Evolutionary conservation across 78 protist genomes (phyloP).

Genomic region (Dictyostelium firmibasis): DNA sequence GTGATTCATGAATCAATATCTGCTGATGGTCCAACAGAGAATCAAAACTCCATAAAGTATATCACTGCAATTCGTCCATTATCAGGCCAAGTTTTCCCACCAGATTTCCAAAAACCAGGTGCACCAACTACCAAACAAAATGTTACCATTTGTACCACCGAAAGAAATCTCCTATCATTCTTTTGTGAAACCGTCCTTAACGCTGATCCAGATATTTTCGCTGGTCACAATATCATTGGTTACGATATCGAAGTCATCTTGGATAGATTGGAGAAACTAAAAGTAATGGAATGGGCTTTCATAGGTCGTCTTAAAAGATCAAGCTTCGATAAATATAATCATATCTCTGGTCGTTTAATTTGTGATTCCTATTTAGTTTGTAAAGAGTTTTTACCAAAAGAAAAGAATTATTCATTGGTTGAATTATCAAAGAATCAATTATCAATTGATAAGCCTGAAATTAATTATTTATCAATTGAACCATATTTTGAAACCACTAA

Average conservation of each 20-base stretch:
- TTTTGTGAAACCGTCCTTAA: conserved; percentile 71
- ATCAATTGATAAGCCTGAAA: conserved; percentile 8
- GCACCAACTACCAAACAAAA: neutral
- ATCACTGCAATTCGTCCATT: conserved; percentile 39
- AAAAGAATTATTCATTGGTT: conserved; percentile 81
- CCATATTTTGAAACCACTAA: conserved; percentile 1
- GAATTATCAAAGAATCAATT: conserved; percentile 89
- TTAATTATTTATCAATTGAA: conserved; percentile 31
- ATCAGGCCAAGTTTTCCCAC: conserved; percentile 18
- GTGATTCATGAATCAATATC: conserved; percentile 8
- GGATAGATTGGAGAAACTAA: conserved; percentile 88
- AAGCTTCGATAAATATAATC: conserved; percentile 9
- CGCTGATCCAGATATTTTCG: conserved; percentile 89
- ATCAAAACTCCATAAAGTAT: neutral
- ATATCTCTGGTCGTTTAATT: conserved; percentile 85
- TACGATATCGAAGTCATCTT: conserved; percentile 93
- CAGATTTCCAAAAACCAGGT: conserved; percentile 7
- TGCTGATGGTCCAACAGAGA: conserved; percentile 13
- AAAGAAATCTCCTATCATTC: conserved; percentile 48
- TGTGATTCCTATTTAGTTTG: conserved; percentile 86
- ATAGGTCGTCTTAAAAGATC: conserved; percentile 90
- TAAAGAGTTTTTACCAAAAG: conserved; percentile 81
- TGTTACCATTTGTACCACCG: conserved; percentile 35
- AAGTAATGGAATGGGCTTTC: conserved; percentile 87
- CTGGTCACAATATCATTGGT: conserved; percentile 94